A percentile compares a stretch with the other conserved stretches of the same genome.
phyloP scores from a whole-genome alignment of 2,329 filamentous ascomycete species.

The Chaetomium olivaceum region DNA sequence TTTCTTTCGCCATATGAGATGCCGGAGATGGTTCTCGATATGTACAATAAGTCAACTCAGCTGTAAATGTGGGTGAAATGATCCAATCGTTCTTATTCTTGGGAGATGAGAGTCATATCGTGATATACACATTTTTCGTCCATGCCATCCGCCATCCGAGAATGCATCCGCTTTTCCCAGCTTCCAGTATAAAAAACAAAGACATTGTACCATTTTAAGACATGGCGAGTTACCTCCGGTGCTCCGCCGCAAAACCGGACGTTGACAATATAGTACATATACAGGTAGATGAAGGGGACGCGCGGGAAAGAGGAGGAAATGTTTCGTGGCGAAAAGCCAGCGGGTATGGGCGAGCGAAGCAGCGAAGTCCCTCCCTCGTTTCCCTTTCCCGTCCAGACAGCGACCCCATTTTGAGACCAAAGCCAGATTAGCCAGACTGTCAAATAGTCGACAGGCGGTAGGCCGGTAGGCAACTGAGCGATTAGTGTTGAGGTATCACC shows the following conservation, averaged over 20 bases:
- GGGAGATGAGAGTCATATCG: constrained; percentile 15
- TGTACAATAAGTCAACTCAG: too few species aligned
- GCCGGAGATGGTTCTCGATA: too few species aligned
- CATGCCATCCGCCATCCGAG: neutral
- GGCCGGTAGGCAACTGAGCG: neutral
- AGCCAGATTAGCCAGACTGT: neutral
- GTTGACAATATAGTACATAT: constrained; percentile 16
- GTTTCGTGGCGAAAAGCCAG: neutral
- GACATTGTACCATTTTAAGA: constrained; percentile 7
- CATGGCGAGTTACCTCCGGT: neutral
- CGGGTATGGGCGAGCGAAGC: neutral
- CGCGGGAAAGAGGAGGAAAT: neutral
- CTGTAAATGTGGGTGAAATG: neutral
- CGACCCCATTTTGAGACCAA: neutral
- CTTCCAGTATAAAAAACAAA: neutral
- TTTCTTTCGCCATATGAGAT: too few species aligned
- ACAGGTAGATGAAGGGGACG: neutral
- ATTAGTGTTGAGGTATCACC: neutral
- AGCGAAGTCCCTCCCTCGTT: neutral
- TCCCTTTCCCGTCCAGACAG: neutral
- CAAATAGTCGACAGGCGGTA: neutral
- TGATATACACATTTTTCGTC: constrained; percentile 15
- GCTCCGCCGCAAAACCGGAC: neutral
- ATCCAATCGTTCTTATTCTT: neutral
- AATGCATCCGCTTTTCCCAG: constrained; percentile 2